Conservation (phyloP, 106 monocot genomes). For the Allium fistulosum region DNA sequence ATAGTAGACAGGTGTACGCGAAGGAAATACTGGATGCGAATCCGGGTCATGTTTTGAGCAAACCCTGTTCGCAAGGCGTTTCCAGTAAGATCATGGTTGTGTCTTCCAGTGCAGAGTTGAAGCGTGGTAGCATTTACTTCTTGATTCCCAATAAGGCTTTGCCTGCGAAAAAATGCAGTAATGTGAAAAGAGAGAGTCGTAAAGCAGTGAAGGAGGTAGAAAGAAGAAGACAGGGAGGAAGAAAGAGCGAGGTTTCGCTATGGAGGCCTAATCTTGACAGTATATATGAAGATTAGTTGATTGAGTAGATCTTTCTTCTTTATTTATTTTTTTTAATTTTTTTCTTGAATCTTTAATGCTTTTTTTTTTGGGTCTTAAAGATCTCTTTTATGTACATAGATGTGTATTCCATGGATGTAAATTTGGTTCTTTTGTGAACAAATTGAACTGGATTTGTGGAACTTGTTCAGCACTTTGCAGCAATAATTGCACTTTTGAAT, state of each 20-base stretch:
- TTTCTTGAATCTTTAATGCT: background rate
- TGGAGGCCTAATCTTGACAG: slow-evolving; percentile 64
- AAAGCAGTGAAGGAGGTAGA: background rate
- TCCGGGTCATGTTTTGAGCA: slow-evolving; percentile 39
- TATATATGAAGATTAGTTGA: slow-evolving; percentile 37
- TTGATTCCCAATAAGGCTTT: slow-evolving; percentile 22
- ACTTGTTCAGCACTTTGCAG: background rate
- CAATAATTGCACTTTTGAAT: background rate
- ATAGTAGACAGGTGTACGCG: slow-evolving; percentile 31
- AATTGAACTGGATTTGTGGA: slow-evolving; percentile 2
- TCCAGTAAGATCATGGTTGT: slow-evolving; percentile 17
- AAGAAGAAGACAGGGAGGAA: slow-evolving; percentile 5
- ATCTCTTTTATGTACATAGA: background rate
- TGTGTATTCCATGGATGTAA: slow-evolving; percentile 4
- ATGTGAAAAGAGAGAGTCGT: background rate
- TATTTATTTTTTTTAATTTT: background rate
- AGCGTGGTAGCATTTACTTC: slow-evolving; percentile 46
- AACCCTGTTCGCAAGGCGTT: slow-evolving; percentile 18
- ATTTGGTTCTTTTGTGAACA: background rate
- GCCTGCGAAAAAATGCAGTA: slow-evolving; percentile 10
- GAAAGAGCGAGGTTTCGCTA: slow-evolving; percentile 16
- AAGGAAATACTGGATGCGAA: slow-evolving; percentile 36
- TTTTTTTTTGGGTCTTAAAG: background rate
- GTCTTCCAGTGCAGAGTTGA: slow-evolving; percentile 30
- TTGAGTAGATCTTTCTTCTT: background rate